Percentiles rank a stretch among this genome's conserved stretches.
These are phyloP conservation scores for Diaporthe amygdali DNA, from an alignment of 2,329 filamentous ascomycete species.

Conservation along the genomic window DNA sequence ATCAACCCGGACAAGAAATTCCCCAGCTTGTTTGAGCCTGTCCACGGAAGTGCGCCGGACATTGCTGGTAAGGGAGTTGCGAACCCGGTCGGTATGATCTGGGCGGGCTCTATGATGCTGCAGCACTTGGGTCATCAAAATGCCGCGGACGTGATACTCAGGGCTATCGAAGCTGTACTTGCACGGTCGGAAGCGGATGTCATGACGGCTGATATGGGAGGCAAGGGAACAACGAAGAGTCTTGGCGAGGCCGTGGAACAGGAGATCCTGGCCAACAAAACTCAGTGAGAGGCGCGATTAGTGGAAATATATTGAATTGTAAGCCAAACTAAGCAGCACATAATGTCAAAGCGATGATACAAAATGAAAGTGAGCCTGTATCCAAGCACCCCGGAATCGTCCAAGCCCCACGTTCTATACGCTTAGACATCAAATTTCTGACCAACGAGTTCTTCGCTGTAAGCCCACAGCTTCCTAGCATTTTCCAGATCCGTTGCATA, in stretches of 20 bases:
- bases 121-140: constrained; percentile 65
- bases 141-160: constrained; percentile 62
- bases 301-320: neutral
- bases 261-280: constrained; percentile 29
- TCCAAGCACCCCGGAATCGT: neutral
- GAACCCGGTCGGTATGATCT: constrained; percentile 70
- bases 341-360: neutral
- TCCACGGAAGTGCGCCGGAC: constrained; percentile 68
- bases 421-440: constrained; percentile 21
- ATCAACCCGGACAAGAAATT: constrained; percentile 64
- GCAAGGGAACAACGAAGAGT: constrained; percentile 58
- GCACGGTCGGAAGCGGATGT: constrained; percentile 52
- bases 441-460: constrained; percentile 33
- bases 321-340: neutral
- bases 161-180: constrained; percentile 64
- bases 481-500: constrained; percentile 36
- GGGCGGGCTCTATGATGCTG: constrained; percentile 73
- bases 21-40: constrained; percentile 68
- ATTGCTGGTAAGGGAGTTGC: constrained; percentile 68
- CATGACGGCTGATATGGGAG: constrained; percentile 65
- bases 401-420: rapidly evolving
- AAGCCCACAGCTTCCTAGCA: constrained; percentile 46
- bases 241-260: constrained; percentile 58
- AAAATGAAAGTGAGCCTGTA: rapidly evolving
- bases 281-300: neutral